Evolutionary conservation across 805 yeast genomes (phyloP), one percentile per base, ranked within the genome.

Genomic region (Spathaspora sp.): DNA sequence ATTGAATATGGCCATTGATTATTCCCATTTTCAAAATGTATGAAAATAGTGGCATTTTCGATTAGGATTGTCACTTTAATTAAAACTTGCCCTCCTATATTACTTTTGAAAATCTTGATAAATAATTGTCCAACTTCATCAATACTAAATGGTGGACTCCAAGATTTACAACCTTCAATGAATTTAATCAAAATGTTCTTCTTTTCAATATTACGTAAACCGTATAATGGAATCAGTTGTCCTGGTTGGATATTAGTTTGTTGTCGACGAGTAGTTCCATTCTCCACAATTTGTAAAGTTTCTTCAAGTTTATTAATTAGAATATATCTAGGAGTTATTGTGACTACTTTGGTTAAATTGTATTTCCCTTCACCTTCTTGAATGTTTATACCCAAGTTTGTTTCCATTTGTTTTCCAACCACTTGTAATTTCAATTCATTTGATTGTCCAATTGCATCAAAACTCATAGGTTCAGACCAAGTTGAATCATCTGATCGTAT

Each of bases 1-100:
- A 94, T 85, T 0, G 97, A 89, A 64, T 73, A 94, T 11, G 99
- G 99, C 99, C 99, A 94, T 52, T 78, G 75, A 53, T 83, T 79
- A 35, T 82, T 81, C 1, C 96, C 94, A 62, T 84, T 84, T 42
- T 79, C 79, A 38, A 93, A 66, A 56, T 85, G 86, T 46, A 94
- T 78, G 60, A 90, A 92, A 17, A 96, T 72, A 0, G 97, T 82
- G 0, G 96, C 91, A 44, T 82, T 80, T 55, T 92, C 97, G n/a
- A 90, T 73, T 35, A 86, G 64, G 23, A 90, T 80, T 52, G 87
- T 92, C 28, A 89, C 79, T 61, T 87, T 84, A 32, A 91, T 67
- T 40, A 94, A 72, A 23, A 79, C 74, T 60, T 89, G 96, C 0
- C 89, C 89, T 12, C 89, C 89, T 12, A 79, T 70, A n/a, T 78